Evolutionary conservation across 768 basidiomycete genomes (phyloP).

Genomic region (Butyriboletus loyo): DNA sequence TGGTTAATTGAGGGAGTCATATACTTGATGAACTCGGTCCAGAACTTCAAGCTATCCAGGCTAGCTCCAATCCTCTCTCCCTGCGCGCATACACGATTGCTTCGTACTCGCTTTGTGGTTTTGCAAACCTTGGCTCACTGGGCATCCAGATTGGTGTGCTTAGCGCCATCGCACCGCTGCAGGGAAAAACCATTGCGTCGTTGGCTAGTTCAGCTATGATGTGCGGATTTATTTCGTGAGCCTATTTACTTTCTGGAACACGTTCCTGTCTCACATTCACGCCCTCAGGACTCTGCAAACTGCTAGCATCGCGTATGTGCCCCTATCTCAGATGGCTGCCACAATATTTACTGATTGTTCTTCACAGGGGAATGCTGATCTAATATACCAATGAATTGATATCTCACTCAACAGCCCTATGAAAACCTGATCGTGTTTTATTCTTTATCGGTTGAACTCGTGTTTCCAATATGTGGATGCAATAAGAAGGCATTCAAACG

Average conservation of each 20-base stretch:
- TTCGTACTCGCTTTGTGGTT: constrained; percentile 87
- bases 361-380: constrained; percentile 44
- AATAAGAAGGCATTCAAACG: background rate
- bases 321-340: background rate
- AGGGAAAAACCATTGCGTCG: constrained; percentile 66
- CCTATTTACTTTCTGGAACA: background rate
- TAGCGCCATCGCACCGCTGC: constrained; percentile 63
- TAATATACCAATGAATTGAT: constrained; percentile 26
- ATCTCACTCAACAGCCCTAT: background rate
- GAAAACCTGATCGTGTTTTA: background rate
- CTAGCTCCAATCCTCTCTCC: constrained; percentile 52
- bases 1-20: background rate
- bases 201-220: constrained; percentile 68
- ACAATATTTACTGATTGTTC: constrained; percentile 20
- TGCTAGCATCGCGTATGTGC: constrained; percentile 54
- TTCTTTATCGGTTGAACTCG: background rate
- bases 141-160: constrained; percentile 86
- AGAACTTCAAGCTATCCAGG: constrained; percentile 46
- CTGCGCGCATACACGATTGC: constrained; percentile 78
- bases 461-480: background rate
- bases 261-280: background rate
- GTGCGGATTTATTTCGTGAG: constrained; percentile 61
- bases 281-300: constrained; percentile 47
- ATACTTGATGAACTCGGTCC: constrained; percentile 6
- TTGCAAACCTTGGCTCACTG: constrained; percentile 81